phyloP scores from a whole-genome alignment of 805 yeast species.

The Yarrowia sp. region DNA sequence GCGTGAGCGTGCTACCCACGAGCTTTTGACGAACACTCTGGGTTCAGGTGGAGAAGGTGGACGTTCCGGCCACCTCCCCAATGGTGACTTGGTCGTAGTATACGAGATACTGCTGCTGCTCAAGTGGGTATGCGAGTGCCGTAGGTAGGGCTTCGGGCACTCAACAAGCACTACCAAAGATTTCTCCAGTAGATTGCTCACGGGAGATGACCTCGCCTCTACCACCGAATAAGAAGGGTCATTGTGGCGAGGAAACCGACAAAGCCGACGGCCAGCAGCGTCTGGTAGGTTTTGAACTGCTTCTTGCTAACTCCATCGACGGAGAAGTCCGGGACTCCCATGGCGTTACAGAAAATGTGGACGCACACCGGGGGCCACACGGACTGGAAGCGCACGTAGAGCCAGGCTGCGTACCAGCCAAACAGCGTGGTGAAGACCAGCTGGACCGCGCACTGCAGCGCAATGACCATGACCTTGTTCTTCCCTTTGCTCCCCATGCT shows the following conservation, averaged over 20 bases:
- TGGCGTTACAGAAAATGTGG: constrained; percentile 71
- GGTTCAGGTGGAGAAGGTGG: neutral
- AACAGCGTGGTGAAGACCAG: constrained; percentile 70
- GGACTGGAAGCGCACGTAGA: constrained; percentile 60
- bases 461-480: constrained; percentile 48
- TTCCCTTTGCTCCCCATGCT: constrained; percentile 42
- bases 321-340: constrained; percentile 65
- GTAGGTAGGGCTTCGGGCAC: too few relatives aligned
- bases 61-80: neutral
- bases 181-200: too few relatives aligned
- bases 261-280: constrained; percentile 55
- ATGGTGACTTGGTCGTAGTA: too few relatives aligned
- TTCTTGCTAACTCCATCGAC: constrained; percentile 42
- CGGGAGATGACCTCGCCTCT: too few relatives aligned
- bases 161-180: too few relatives aligned
- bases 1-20: constrained; percentile 11
- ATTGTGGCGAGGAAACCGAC: constrained; percentile 49
- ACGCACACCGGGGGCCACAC: constrained; percentile 64
- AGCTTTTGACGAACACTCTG: constrained; percentile 15
- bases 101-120: too few relatives aligned
- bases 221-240: constrained; percentile 14
- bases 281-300: constrained; percentile 42
- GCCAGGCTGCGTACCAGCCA: constrained; percentile 68
- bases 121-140: too few relatives aligned
- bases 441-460: constrained; percentile 58